Conservation (phyloP, 192 early-diverging fungal genomes). For the Oehlia diaphana region DNA sequence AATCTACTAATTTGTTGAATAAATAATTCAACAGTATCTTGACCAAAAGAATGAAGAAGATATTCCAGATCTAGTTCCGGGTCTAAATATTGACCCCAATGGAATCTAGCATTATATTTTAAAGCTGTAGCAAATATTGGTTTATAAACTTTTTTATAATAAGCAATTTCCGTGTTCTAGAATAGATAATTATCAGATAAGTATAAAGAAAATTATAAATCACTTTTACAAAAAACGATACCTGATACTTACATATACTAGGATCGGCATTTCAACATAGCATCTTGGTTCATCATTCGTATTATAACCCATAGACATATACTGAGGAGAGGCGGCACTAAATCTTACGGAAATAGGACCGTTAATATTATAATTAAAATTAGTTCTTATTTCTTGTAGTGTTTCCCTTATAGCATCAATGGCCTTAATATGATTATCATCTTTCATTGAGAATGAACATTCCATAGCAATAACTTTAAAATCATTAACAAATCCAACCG, state of each 20-base stretch:
- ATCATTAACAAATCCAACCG: neutral
- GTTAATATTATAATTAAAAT: too few relatives aligned
- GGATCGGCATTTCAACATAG: slow-evolving; percentile 4
- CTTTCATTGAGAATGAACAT: too few relatives aligned
- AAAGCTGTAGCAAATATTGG: neutral
- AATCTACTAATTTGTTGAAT: neutral
- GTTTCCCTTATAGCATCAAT: too few relatives aligned
- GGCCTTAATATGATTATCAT: too few relatives aligned
- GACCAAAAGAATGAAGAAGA: neutral
- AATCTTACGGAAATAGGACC: too few relatives aligned
- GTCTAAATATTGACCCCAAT: slow-evolving; percentile 9
- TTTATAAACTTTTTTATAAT: neutral
- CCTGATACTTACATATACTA: neutral
- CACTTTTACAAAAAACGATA: too few relatives aligned
- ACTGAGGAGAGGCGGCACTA: neutral
- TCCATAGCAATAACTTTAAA: neutral
- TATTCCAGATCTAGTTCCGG: neutral
- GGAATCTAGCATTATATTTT: neutral
- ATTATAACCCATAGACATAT: slow-evolving; percentile 2
- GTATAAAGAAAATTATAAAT: neutral
- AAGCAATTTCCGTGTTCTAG: neutral
- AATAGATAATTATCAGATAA: too few relatives aligned
- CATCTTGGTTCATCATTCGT: neutral
- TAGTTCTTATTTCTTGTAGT: too few relatives aligned
- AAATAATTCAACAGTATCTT: neutral